Percentiles rank a stretch among this genome's conserved stretches.
Conservation (phyloP, 2,329 filamentous ascomycete genomes). For the Aureobasidium sp. region DNA sequence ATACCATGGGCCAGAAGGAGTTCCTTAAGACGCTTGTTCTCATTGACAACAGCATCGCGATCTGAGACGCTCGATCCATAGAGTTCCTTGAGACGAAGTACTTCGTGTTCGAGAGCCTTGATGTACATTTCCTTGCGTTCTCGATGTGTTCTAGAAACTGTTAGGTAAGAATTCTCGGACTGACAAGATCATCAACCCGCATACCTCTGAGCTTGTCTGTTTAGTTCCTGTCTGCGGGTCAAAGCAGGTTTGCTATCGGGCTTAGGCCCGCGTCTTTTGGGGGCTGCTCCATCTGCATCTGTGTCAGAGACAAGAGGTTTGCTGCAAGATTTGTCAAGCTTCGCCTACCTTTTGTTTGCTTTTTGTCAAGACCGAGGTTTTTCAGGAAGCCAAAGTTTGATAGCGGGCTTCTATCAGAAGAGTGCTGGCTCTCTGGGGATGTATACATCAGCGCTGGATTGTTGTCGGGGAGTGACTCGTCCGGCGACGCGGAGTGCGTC, state of each 20-base stretch:
- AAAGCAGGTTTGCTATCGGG: conserved; percentile 93
- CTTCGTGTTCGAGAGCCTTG: conserved; percentile 85
- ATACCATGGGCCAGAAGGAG: conserved; percentile 54
- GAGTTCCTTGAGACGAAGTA: conserved; percentile 80
- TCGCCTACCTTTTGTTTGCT: conserved; percentile 61
- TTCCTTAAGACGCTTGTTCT: conserved; percentile 69
- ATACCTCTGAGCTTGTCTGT: conserved; percentile 91
- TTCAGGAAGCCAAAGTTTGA: conserved; percentile 48
- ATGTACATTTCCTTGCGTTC: conserved; percentile 96
- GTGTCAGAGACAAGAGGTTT: conserved; percentile 1
- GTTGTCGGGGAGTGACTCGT: not conserved
- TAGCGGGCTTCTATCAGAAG: conserved; percentile 22
- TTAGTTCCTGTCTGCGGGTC: conserved; percentile 86
- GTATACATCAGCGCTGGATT: conserved; percentile 11
- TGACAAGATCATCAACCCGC: conserved; percentile 15
- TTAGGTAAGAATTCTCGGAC: conserved; percentile 19
- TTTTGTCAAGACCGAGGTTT: conserved; percentile 59
- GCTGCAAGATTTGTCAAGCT: not conserved
- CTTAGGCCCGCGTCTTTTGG: conserved; percentile 88
- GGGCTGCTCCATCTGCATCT: conserved; percentile 65
- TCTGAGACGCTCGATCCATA: conserved; percentile 67
- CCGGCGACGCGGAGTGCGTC: conserved; percentile 5
- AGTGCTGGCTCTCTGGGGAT: conserved; percentile 15
- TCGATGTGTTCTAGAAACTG: conserved; percentile 70
- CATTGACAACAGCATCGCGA: conserved; percentile 66